Evolutionary conservation across 1,284 basidiomycete genomes (phyloP).

Genomic region (Cutaneotrichosporon daszewskae): DNA sequence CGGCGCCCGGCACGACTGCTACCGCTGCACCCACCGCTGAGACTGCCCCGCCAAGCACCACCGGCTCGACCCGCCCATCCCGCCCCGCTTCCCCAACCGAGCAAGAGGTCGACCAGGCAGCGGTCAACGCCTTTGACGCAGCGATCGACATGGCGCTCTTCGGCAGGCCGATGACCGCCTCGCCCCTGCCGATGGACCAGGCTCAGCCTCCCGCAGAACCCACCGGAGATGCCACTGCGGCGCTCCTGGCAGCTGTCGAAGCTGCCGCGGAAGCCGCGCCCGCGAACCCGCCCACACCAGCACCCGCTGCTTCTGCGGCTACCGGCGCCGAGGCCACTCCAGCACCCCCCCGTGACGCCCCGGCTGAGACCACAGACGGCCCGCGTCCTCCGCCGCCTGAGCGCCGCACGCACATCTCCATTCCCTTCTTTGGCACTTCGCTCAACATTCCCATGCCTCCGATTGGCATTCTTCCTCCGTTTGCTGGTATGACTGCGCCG

Average conservation of each 20-base stretch:
- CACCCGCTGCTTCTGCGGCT: background rate
- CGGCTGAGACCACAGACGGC: background rate
- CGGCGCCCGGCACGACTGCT: background rate
- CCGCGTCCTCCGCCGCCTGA: conserved; percentile 9
- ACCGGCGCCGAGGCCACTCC: background rate
- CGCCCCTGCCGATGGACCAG: conserved; percentile 22
- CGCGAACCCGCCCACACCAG: background rate
- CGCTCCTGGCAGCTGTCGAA: too few species aligned
- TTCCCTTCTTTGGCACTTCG: too few species aligned
- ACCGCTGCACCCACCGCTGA: background rate
- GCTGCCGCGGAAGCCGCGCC: background rate
- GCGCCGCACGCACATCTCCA: conserved; percentile 11
- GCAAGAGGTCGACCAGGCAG: too few species aligned
- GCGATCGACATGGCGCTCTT: conserved; percentile 13
- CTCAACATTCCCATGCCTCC: too few species aligned
- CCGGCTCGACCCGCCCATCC: background rate
- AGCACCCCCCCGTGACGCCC: background rate
- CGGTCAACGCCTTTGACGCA: background rate
- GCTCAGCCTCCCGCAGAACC: background rate
- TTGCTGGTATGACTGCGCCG: too few species aligned
- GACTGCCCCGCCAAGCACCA: background rate
- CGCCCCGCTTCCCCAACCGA: too few species aligned
- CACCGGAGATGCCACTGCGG: background rate
- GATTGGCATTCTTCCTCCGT: too few species aligned
- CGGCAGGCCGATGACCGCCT: conserved; percentile 15